Conservation (phyloP, 73 alveolate species). For the Paramecium octaurelia region DNA sequence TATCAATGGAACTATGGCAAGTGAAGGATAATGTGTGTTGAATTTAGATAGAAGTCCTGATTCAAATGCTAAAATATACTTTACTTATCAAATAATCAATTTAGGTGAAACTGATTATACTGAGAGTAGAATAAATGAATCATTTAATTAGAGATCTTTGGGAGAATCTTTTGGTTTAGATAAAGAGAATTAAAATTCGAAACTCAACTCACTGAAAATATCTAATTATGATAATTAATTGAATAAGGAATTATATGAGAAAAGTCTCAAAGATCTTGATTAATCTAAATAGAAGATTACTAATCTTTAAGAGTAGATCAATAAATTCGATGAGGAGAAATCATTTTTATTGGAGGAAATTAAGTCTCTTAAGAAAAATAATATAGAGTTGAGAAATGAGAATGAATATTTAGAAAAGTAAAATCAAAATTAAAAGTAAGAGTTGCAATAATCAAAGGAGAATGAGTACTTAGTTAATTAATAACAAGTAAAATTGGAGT, state of each 20-base stretch:
- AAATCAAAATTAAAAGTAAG: background rate
- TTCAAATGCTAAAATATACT: constrained; percentile 17
- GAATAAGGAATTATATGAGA: constrained; percentile 36
- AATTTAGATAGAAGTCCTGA: constrained; percentile 36
- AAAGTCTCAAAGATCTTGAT: background rate
- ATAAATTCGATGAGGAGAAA: background rate
- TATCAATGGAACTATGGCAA: background rate
- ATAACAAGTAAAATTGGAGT: background rate
- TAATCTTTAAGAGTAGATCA: background rate
- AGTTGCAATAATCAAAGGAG: background rate
- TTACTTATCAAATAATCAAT: background rate
- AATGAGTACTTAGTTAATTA: background rate
- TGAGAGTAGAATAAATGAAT: constrained; percentile 1
- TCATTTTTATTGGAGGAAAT: background rate
- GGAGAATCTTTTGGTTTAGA: constrained; percentile 20
- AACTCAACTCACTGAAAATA: background rate
- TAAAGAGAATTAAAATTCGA: background rate
- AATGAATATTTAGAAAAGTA: constrained; percentile 7
- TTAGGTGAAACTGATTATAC: background rate
- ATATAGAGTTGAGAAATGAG: background rate
- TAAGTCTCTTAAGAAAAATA: background rate
- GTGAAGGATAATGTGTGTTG: background rate
- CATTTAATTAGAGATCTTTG: background rate
- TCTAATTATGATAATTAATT: background rate
- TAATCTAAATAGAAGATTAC: background rate